Percentiles rank a stretch among this genome's conserved stretches.
These are phyloP conservation scores for Coffea canephora DNA, from an alignment of 257 asterid genomes.

Conservation along the genomic window DNA sequence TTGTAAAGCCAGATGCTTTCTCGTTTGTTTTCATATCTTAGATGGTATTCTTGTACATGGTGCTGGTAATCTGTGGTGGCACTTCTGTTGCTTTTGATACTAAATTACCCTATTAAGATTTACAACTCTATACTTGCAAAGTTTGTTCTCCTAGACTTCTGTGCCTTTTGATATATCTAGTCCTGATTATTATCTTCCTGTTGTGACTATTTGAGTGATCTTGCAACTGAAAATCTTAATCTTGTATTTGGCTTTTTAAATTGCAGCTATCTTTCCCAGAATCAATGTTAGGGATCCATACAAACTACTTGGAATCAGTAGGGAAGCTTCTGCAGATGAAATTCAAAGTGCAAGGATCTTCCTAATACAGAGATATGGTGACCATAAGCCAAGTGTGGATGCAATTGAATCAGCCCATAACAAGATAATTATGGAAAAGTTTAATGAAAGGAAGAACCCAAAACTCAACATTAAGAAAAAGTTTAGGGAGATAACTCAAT, in stretches of 20 bases:
- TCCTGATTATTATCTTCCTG: constrained; percentile 1
- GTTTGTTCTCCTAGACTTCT: background rate
- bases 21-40: background rate
- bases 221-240: constrained; percentile 13
- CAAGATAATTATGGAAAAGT: constrained; percentile 92
- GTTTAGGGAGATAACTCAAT: constrained; percentile 79
- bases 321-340: constrained; percentile 92
- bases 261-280: constrained; percentile 74
- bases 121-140: background rate
- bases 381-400: constrained; percentile 86
- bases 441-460: constrained; percentile 86
- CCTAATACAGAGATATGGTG: constrained; percentile 71
- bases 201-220: background rate
- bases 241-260: constrained; percentile 13
- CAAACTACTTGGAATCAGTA: constrained; percentile 88
- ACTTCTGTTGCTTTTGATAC: background rate
- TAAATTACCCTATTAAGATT: background rate
- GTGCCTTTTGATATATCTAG: background rate
- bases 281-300: constrained; percentile 83
- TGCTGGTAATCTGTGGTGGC: background rate
- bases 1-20: background rate
- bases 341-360: constrained; percentile 85
- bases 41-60: background rate
- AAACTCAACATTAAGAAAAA: constrained; percentile 85
- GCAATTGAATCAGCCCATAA: constrained; percentile 95